Base-by-base conservation (phyloP, 2,329 filamentous ascomycete species). In the Sordariomycetes sp. region DNA sequence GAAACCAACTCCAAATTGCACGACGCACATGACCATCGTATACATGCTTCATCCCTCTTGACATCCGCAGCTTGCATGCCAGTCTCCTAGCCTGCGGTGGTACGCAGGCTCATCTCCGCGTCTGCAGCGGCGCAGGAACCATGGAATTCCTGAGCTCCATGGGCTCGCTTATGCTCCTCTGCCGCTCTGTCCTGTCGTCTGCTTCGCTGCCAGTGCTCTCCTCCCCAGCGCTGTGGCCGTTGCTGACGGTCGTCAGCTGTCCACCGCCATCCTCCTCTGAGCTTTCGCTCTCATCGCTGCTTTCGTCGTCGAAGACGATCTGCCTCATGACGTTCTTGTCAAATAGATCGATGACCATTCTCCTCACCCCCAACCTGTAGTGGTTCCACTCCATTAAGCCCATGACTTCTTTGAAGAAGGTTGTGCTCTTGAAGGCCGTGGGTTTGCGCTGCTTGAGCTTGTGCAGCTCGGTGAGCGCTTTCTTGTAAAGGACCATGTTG, bases 261-360 rank as follows among this genome's bases (percentile, higher is more conserved):
- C 26, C 31, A 15, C 26, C 32, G 14, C 32, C 26, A 9, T 46
- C 59, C 19, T 54, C 59, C 25, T 49, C 55, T 1, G 47, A 53
- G 21, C 85, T 80, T 38, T 81, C 79, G 10, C 85, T 79, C 34
- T 82, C 81, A 14, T 51, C 49, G 15, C 85, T 82, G 33, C 82
- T 81, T 8, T 61, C 59, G 15, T 58, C 59, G 15, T 83, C 82
- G 38, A 94, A 79, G 10, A 98, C 83, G 39, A 95, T 84, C 43
- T 77, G 75, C 42, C 87, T 71, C 59, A 96, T 70, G 28, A 96
- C 85, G 39, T 75, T 80, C 59, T 90, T 92, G 50, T 96, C 90
- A 49, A 98, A 98, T 16, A 98, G 63, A 52, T 96, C 92, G 39
- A 96, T 79, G 23, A 94, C 83, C 59, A 94, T 88, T 30, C 90